phyloP scores from a whole-genome alignment of 1,139 yeast genomes.

The Hyphopichia pseudoburtonii region DNA sequence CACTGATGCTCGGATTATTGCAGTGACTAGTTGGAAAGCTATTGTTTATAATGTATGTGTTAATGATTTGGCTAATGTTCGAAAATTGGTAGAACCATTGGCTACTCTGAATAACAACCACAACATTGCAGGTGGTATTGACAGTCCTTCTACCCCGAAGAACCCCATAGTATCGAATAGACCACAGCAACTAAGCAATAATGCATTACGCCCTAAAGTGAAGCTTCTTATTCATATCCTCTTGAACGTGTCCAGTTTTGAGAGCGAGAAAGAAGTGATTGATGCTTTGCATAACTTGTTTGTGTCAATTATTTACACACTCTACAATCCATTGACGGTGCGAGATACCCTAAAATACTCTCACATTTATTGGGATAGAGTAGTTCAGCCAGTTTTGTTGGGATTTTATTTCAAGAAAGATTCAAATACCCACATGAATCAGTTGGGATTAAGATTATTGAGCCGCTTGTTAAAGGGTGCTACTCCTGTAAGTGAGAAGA shows the following conservation, averaged over 20 bases:
- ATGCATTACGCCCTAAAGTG: conserved; percentile 25
- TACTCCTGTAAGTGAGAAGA: conserved; percentile 18
- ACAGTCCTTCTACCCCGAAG: conserved; percentile 2
- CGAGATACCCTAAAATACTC: conserved; percentile 24
- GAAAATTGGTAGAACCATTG: conserved; percentile 19
- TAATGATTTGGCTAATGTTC: conserved; percentile 28
- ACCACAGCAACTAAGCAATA: conserved; percentile 14
- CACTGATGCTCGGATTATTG: conserved; percentile 24
- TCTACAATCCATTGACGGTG: conserved; percentile 24
- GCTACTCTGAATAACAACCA: not conserved
- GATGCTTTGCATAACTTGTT: conserved; percentile 31
- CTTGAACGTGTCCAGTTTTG: conserved; percentile 21
- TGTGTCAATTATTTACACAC: conserved; percentile 31
- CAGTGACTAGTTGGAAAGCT: conserved; percentile 40
- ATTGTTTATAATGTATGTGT: conserved; percentile 36
- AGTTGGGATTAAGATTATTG: conserved; percentile 26
- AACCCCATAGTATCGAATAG: conserved; percentile 12
- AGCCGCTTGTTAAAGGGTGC: conserved; percentile 23
- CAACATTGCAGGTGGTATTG: conserved; percentile 5
- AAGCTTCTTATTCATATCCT: conserved; percentile 30
- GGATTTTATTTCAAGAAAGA: conserved; percentile 34
- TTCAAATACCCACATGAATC: conserved; percentile 20
- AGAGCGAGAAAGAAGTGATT: conserved; percentile 23
- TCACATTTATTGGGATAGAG: conserved; percentile 40
- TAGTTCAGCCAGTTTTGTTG: conserved; percentile 32